Evolutionary conservation across 345 rosid genomes (phyloP).

Genomic region (Ceriops decandra): DNA sequence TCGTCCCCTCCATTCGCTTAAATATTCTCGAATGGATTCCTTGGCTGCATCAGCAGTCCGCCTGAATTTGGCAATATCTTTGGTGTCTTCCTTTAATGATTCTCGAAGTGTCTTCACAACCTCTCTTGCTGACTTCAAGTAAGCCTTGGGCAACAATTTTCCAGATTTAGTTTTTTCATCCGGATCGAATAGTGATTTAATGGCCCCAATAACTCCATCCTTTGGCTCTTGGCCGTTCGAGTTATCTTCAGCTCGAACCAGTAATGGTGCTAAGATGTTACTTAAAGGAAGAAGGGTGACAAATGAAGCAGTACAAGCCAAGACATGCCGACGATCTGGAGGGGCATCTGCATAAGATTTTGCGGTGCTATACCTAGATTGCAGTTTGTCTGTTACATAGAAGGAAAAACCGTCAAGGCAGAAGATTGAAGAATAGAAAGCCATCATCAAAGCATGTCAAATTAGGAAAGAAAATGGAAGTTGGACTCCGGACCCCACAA

Average conservation of each 20-base stretch:
- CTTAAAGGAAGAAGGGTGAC: conserved; percentile 28
- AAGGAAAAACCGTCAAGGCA: not conserved
- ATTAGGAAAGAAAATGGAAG: too few species aligned
- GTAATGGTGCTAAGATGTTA: conserved; percentile 26
- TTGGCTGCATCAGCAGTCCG: conserved; percentile 89
- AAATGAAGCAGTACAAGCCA: conserved; percentile 31
- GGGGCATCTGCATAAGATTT: conserved; percentile 18
- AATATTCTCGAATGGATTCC: conserved; percentile 75
- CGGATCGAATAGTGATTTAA: conserved; percentile 72
- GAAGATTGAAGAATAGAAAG: not conserved
- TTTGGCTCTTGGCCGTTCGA: conserved; percentile 32
- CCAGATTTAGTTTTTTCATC: conserved; percentile 72
- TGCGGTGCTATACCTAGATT: conserved; percentile 19
- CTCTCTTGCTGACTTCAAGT: conserved; percentile 83
- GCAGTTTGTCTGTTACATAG: conserved; percentile 30
- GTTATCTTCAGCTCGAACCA: conserved; percentile 37
- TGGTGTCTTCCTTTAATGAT: conserved; percentile 72
- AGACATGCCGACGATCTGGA: conserved; percentile 34
- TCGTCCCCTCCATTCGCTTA: conserved; percentile 81
- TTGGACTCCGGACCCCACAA: not conserved
- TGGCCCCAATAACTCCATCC: conserved; percentile 52
- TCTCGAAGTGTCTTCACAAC: conserved; percentile 75
- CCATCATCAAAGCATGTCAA: not conserved
- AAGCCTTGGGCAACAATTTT: conserved; percentile 77
- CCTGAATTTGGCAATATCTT: conserved; percentile 62